Base-by-base conservation (phyloP, 495 filamentous ascomycete genomes). In the Emericellopsis terricola region DNA sequence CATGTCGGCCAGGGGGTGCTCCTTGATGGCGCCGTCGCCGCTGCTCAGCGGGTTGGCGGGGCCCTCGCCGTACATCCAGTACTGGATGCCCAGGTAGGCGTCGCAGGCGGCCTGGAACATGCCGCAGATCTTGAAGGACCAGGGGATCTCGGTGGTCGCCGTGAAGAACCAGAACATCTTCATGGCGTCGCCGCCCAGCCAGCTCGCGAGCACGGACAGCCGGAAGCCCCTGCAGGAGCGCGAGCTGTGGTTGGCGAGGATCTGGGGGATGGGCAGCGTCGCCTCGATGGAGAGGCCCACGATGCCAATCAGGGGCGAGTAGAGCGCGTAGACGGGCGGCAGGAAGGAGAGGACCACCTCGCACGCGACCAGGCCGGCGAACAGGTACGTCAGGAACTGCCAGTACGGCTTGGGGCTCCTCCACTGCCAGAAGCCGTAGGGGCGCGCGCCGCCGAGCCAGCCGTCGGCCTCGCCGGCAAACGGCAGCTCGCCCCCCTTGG, bases 341-440 rank as follows among this genome's bases (percentile, higher is more conserved):
- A 78, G 55, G 0, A 73, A 66, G 3, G 74, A 72, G 18, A 94
- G 51, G 34, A 87, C 47, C 29, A 86, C 50, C 44, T 94, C 83
- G 35, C 89, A 58, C 18, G 69, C 58, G 20, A 72, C 55, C 10
- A 94, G 62, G 3, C 55, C 48, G 34, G 69, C 58, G 44, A 76
- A 67, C 38, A 92, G 71, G 55, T 77, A 77, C 20, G 69, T 57
- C 26, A 97, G 49, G 50, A 85, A 92, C 42, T 77, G 65, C 85
- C 86, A 97, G 52, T 15, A 85, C 68, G 87, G 86, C 42, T 76
- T 78, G 14, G 78, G 65, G 19, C 67, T 70, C 42, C 66, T 71
- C 89, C 89, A 97, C 49, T 83, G 81, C 89, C 89, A 97, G 50
- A 97, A 97, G 39, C 78, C 71, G 47, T 77, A 96, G 2, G 89